A percentile compares a stretch with the other conserved stretches of the same genome.
phyloP scores from a whole-genome alignment of 2,329 filamentous ascomycete genomes.

The Venturia asperata region DNA sequence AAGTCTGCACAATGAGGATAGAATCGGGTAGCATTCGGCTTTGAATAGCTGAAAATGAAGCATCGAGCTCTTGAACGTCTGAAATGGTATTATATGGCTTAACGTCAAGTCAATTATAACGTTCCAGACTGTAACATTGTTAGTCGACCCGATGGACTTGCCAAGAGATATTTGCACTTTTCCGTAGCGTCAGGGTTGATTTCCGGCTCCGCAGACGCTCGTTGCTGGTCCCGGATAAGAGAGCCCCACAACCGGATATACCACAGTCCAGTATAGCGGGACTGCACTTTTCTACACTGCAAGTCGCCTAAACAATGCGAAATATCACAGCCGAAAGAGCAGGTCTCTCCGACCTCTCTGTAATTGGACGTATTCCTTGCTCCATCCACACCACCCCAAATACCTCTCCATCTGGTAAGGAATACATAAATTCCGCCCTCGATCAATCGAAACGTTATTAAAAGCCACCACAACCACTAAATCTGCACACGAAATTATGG shows the following conservation, averaged over 20 bases:
- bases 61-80: too few species aligned
- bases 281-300: too few species aligned
- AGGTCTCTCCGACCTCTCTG: background rate
- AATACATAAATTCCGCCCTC: too few species aligned
- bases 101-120: too few species aligned
- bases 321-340: background rate
- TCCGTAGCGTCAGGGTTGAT: background rate
- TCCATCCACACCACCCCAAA: too few species aligned
- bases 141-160: too few species aligned
- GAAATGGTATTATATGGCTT: too few species aligned
- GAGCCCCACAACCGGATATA: background rate
- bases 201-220: background rate
- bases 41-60: background rate
- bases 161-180: background rate
- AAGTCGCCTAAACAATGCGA: too few species aligned
- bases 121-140: too few species aligned
- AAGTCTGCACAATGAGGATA: background rate
- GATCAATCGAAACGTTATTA: too few species aligned
- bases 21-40: background rate
- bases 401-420: too few species aligned
- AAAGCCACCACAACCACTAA: too few species aligned
- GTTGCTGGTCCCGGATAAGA: background rate
- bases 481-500: conserved; percentile 38
- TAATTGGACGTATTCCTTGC: background rate
- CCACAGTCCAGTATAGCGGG: background rate